Evolutionary conservation across 495 filamentous ascomycete species (phyloP).

Genomic region (Penicillium alfredii): DNA sequence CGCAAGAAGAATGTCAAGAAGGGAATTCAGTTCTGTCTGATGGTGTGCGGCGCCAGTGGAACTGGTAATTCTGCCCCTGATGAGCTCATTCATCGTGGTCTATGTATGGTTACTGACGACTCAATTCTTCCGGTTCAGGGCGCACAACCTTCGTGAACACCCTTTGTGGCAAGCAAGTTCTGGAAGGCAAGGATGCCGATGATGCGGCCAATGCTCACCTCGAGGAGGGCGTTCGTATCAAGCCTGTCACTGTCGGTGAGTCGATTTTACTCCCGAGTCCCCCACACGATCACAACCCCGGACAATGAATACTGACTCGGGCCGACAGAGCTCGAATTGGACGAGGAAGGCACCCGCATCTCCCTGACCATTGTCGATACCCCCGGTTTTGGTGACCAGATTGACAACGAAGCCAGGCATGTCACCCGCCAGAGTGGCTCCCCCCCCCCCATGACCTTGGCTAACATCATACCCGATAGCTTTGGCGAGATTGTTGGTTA

Average conservation of each 20-base stretch:
- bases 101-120: no score
- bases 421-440: conserved; percentile 12
- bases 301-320: conserved; percentile 6
- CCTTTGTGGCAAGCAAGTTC: conserved; percentile 89
- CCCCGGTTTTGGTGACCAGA: conserved; percentile 96
- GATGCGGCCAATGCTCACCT: conserved; percentile 82
- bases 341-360: conserved; percentile 97
- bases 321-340: conserved; percentile 77
- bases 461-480: conserved; percentile 50
- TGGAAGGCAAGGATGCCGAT: conserved; percentile 82
- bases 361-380: conserved; percentile 98
- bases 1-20: conserved; percentile 99
- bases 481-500: conserved; percentile 97
- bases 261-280: conserved; percentile 16
- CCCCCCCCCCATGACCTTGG: conserved; percentile 2
- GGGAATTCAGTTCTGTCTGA: conserved; percentile 99
- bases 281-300: neutral
- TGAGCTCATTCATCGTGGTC: no score
- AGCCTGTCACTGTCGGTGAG: conserved; percentile 95
- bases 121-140: no score
- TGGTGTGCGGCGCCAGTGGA: conserved; percentile 98
- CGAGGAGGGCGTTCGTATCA: conserved; percentile 96
- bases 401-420: conserved; percentile 98
- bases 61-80: conserved; percentile 61
- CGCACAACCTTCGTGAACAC: conserved; percentile 99